Evolutionary conservation across 2,329 filamentous ascomycete genomes (phyloP), one percentile per base, ranked within the genome.

Genomic region (Colletotrichum kahawae): DNA sequence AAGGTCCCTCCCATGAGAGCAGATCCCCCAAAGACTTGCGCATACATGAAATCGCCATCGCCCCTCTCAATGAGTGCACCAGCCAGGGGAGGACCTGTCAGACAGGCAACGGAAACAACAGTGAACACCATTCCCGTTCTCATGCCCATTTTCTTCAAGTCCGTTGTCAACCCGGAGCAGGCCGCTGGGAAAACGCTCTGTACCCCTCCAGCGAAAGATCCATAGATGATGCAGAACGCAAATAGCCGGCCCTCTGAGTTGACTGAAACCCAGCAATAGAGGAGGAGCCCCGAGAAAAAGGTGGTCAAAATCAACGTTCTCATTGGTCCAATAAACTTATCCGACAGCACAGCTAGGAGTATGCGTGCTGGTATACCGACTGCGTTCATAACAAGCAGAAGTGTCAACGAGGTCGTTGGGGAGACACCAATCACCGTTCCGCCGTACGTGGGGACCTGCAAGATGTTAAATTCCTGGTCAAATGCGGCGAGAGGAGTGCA

Each of bases 51-150:
- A 36, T 51, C 18, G 13, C 62, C 62, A 27, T 48, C 18, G n/a
- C 43, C 27, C 9, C 33, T 43, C 1, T 36, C 82, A 51, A 90
- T 86, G 14, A 90, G 83, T 1, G 86, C 86, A 0, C 89, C 89
- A 0, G 86, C 86, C 33, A 90, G 86, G 0, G 88, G 88, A n/a
- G 88, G 87, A 0, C 89, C 89, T 2, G 85, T 87, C 31, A 91
- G 81, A 43, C 38, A 43, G 5, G 38, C 38, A n/a, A 43, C 38
- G 4, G 38, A 43, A n/a, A 87, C 86, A 54, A 90, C 86, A 0
- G 87, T 38, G 59, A 91, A 91, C 0, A 87, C 83, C 62, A 65
- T 65, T 16, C 62, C 62, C 4, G 43, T 34, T 14, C 24, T 51
- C 13, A 34, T 48, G 8, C 71, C 71, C 7, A 70, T 59, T n/a